Evolutionary conservation across 2,329 filamentous ascomycete species (phyloP), one percentile per base, ranked within the genome.

Genomic region (Calonectria hawksworthii): DNA sequence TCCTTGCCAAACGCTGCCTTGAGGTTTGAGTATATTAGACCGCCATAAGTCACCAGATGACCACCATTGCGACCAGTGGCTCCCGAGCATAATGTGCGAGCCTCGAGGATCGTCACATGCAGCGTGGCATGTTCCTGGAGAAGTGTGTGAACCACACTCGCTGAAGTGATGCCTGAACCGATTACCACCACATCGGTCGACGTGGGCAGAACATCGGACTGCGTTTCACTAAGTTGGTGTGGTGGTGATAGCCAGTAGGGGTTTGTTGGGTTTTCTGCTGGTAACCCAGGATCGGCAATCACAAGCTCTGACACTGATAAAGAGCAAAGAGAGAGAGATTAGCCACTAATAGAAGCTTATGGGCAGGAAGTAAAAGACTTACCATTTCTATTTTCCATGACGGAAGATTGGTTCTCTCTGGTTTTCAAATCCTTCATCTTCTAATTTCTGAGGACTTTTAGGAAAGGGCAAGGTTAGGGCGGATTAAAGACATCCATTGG

Each of bases 11-110:
- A 78, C 9, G 68, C 75, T 9, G 74, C 63, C 47, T 82, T 81
- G 4, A 87, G 75, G 3, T 73, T 70, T 7, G 76, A 76, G 67
- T 86, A 88, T 41, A 83, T 78, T 68, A 85, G 83, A 66, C 87
- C 85, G 5, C 86, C 84, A 28, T 82, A 70, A 30, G 72, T 68
- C 11, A 23, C 32, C 4, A 68, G 30, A 10, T 78, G 76, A 2
- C 80, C 80, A 13, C 80, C 80, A n/a, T n/a, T n/a, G n/a, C n/a
- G n/a, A n/a, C n/a, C n/a, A n/a, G n/a, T n/a, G n/a, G n/a, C n/a
- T n/a, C n/a, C n/a, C n/a, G n/a, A n/a, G n/a, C n/a, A n/a, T 3
- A 79, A 73, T 34, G 70, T 75, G 13, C 80, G 72, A 3, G 80
- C 80, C 44, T 82, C 80, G 11, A 82, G 72, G 16, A 81, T 75